Evolutionary conservation across 2,329 filamentous ascomycete genomes (phyloP).

Genomic region (Arthrobotrys pseudoclavata): DNA sequence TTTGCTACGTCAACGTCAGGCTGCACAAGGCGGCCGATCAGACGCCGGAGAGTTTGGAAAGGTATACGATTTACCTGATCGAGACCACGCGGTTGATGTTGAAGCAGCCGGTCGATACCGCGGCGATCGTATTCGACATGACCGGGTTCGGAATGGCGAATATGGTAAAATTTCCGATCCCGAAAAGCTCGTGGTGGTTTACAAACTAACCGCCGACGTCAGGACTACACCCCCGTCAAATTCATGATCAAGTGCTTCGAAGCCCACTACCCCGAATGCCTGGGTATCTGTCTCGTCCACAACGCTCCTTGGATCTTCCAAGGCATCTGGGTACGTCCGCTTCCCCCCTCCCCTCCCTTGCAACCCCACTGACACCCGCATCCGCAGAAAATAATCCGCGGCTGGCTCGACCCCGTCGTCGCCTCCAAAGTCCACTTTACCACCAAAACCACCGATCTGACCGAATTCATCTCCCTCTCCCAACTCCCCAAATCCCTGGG

Average conservation of each 20-base stretch:
- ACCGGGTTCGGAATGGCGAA: slow-evolving; percentile 92
- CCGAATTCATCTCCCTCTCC: slow-evolving; percentile 78
- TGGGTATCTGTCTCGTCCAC: slow-evolving; percentile 91
- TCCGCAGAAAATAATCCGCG: slow-evolving; percentile 82
- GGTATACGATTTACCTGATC: slow-evolving; percentile 92
- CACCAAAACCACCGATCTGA: slow-evolving; percentile 82
- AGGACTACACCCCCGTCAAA: slow-evolving; percentile 95
- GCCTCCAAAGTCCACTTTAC: slow-evolving; percentile 95
- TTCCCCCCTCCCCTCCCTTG: neutral
- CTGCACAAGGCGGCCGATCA: slow-evolving; percentile 87
- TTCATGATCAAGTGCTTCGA: slow-evolving; percentile 99
- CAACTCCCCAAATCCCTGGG: slow-evolving; percentile 86
- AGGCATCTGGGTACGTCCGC: slow-evolving; percentile 70
- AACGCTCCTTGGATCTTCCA: slow-evolving; percentile 98
- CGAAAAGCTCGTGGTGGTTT: too few species aligned
- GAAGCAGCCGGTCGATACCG: slow-evolving; percentile 85
- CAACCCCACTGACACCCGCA: neutral
- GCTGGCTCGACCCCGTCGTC: slow-evolving; percentile 97
- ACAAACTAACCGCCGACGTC: neutral
- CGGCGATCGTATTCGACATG: slow-evolving; percentile 96
- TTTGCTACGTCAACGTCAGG: slow-evolving; percentile 86
- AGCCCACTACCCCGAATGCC: slow-evolving; percentile 94
- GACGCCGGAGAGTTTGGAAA: slow-evolving; percentile 82
- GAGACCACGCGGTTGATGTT: slow-evolving; percentile 92
- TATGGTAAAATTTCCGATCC: slow-evolving; percentile 74